Base-by-base conservation (phyloP, 225 moss, liverwort and hornwort species). In the Sphagnum contortum region DNA sequence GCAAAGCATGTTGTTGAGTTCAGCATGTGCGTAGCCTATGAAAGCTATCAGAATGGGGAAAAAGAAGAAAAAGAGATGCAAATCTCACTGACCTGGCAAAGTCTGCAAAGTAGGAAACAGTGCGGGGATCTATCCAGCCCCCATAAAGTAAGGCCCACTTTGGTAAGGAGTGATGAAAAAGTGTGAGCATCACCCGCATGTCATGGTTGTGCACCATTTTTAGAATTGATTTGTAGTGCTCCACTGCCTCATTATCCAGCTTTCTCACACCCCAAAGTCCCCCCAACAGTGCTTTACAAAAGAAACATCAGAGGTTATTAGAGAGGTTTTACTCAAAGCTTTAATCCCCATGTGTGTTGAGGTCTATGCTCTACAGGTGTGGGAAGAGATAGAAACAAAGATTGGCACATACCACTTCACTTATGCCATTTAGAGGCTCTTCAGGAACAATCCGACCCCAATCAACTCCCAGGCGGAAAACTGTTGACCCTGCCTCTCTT, bases 161-260 rank as follows among this genome's bases (percentile, higher is more conserved):
- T 45, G 98, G 98, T 64, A 93, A 72, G 4, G 98, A 93, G 58
- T 93, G 93, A 59, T 98, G 98, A 55, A 98, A 98, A 10, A 98
- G 89, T 11, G 98, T 98, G 5, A 98, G 85, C 93, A 98, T 93
- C 52, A 93, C 73, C 57, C 82, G 82, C 98, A 98, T 89, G 62
- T 82, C 83, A 55, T 73, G 82, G 49, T 67, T 73, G 61, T 73
- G 81, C 63, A 93, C 80, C 49, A 48, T 74, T 75, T 79, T 80
- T 11, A 98, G 60, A 55, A 98, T 93, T 52, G 66, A 71, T 66
- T 80, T 87, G 79, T 93, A 98, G 65, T 76, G 93, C 71, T 87
- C 89, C 70, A 91, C 93, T 14, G 89, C 98, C 72, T 79, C 76
- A 82, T 51, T 77, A 71, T 93, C 86, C 74, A 89, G 87, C 93